phyloP scores from a whole-genome alignment of 176 grass and related monocot genomes.

The Phoenix roebelenii region DNA sequence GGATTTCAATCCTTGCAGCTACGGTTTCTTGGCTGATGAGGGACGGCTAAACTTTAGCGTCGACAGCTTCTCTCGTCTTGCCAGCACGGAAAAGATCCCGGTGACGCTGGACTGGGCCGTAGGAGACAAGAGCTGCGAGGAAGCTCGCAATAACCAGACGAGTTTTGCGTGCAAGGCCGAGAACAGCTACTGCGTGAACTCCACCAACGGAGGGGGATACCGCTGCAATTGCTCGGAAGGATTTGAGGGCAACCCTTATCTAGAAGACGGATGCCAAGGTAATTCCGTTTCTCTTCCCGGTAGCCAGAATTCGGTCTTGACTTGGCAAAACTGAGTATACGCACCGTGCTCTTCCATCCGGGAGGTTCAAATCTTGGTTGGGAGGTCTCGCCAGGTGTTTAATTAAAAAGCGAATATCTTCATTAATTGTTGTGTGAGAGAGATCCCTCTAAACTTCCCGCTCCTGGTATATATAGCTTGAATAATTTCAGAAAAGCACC shows the following conservation, averaged over 20 bases:
- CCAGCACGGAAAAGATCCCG: neutral
- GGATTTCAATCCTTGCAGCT: neutral
- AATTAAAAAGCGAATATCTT: too few relatives aligned
- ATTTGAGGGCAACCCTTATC: neutral
- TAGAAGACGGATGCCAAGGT: neutral
- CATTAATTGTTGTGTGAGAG: too few relatives aligned
- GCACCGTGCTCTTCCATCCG: too few relatives aligned
- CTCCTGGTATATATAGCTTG: too few relatives aligned
- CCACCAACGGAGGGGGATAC: neutral
- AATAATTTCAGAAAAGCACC: too few relatives aligned
- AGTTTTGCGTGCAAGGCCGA: neutral
- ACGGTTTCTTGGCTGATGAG: neutral
- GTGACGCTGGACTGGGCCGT: neutral
- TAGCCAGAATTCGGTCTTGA: too few relatives aligned
- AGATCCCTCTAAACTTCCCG: too few relatives aligned
- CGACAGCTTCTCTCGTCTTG: neutral
- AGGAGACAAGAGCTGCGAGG: neutral
- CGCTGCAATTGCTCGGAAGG: neutral
- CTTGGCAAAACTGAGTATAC: too few relatives aligned
- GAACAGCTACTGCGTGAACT: neutral
- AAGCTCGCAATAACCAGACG: neutral
- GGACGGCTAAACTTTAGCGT: neutral
- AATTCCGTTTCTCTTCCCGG: neutral
- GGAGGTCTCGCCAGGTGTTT: too few relatives aligned
- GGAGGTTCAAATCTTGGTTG: too few relatives aligned